A percentile compares a stretch with the other conserved stretches of the same genome.
phyloP scores from a whole-genome alignment of 2,329 filamentous ascomycete species.

The Penicillium carneum region DNA sequence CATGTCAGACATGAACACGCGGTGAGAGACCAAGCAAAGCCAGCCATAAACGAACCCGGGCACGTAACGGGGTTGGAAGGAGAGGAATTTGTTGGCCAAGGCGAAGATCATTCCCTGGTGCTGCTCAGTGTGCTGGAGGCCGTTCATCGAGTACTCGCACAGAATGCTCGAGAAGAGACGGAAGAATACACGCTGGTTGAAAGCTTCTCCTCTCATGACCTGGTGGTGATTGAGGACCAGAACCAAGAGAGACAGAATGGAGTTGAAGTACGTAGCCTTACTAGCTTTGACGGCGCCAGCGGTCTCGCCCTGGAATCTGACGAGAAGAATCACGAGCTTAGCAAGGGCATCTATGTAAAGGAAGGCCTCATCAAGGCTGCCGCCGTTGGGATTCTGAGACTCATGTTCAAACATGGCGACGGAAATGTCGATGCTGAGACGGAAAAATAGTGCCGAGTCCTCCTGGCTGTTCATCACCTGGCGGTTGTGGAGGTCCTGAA shows the following conservation, averaged over 20 bases:
- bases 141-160: constrained; percentile 71
- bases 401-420: constrained; percentile 79
- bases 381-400: constrained; percentile 66
- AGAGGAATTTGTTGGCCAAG: constrained; percentile 74
- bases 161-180: constrained; percentile 84
- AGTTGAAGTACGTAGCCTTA: constrained; percentile 76
- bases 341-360: constrained; percentile 80
- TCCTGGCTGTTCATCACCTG: constrained; percentile 76
- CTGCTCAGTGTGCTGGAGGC: constrained; percentile 64
- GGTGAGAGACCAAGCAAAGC: constrained; percentile 82
- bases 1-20: constrained; percentile 80
- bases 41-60: constrained; percentile 86
- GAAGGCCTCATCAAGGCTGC: constrained; percentile 67
- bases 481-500: constrained; percentile 80
- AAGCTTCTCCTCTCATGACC: constrained; percentile 76
- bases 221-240: constrained; percentile 87
- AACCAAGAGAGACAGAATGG: constrained; percentile 77
- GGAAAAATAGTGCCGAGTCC: constrained; percentile 79
- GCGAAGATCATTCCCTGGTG: constrained; percentile 75
- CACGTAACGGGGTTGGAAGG: constrained; percentile 77
- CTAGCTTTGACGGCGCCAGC: constrained; percentile 65
- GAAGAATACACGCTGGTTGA: constrained; percentile 90
- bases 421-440: constrained; percentile 79
- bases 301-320: constrained; percentile 72
- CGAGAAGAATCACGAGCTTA: constrained; percentile 77